These are phyloP conservation scores for Heliamphora pulchella DNA, from an alignment of 179 eudicot species.

Conservation along the genomic window DNA sequence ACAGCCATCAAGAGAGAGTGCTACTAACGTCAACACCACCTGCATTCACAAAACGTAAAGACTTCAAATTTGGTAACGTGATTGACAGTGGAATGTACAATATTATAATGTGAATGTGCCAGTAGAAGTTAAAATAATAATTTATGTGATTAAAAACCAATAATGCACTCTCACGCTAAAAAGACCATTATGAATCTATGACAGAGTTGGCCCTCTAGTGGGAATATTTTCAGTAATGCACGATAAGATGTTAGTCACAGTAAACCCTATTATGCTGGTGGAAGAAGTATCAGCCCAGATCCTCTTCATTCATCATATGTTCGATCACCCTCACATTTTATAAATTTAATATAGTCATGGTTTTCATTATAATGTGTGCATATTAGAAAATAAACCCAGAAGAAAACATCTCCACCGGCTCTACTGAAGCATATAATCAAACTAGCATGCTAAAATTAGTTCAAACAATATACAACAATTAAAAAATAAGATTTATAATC, in stretches of 20 bases:
- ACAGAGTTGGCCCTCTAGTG: too few species aligned
- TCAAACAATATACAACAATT: neutral
- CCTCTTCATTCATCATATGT: neutral
- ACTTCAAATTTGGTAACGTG: neutral
- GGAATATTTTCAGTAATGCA: neutral
- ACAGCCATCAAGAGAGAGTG: constrained; percentile 73
- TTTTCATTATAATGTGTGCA: neutral
- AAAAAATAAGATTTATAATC: neutral
- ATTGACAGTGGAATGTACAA: neutral
- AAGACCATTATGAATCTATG: too few species aligned
- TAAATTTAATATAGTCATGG: neutral
- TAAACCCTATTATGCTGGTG: neutral
- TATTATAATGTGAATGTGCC: neutral
- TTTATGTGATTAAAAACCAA: neutral
- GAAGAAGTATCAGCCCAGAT: neutral
- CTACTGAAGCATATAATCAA: neutral
- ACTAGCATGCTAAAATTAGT: neutral
- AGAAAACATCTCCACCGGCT: neutral
- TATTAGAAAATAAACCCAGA: neutral
- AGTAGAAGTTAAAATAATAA: neutral
- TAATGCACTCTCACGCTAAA: too few species aligned
- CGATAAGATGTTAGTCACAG: neutral
- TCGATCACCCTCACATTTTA: neutral
- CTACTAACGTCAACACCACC: constrained; percentile 66
- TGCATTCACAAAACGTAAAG: constrained; percentile 27